These are phyloP conservation scores for Chlorella sorokiniana DNA, from an alignment of 139 green algal genomes.

Conservation along the genomic window DNA sequence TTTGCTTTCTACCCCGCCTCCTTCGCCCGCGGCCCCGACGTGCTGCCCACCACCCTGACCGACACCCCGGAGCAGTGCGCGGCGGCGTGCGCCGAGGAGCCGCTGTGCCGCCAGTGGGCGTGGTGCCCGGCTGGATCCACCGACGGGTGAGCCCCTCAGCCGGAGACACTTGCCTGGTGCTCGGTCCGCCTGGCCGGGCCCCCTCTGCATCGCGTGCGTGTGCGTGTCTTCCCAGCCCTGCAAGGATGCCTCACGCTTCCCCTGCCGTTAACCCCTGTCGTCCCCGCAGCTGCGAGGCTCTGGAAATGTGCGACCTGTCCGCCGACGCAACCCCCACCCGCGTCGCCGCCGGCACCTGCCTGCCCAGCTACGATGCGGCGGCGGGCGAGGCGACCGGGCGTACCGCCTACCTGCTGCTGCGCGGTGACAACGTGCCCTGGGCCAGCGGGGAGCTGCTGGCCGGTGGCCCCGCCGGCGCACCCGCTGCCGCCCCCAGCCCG, in stretches of 20 bases:
- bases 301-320: neutral
- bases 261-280: neutral
- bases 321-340: neutral
- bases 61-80: neutral
- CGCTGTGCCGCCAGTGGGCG: constrained; percentile 4
- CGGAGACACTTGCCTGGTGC: too few relatives aligned
- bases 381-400: neutral
- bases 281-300: neutral
- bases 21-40: neutral
- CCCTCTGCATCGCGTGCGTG: too few relatives aligned
- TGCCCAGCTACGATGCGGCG: constrained; percentile 1
- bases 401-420: neutral
- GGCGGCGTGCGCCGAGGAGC: neutral
- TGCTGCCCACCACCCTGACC: neutral
- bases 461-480: neutral
- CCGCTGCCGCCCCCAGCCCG: neutral
- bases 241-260: neutral
- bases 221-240: too few relatives aligned
- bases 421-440: neutral
- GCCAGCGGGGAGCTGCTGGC: neutral
- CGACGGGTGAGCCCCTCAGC: neutral
- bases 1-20: neutral
- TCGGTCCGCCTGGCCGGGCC: too few relatives aligned
- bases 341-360: neutral
- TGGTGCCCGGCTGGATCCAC: neutral